phyloP scores from a whole-genome alignment of 2,329 filamentous ascomycete genomes.

The Aspergillus transmontanensis region DNA sequence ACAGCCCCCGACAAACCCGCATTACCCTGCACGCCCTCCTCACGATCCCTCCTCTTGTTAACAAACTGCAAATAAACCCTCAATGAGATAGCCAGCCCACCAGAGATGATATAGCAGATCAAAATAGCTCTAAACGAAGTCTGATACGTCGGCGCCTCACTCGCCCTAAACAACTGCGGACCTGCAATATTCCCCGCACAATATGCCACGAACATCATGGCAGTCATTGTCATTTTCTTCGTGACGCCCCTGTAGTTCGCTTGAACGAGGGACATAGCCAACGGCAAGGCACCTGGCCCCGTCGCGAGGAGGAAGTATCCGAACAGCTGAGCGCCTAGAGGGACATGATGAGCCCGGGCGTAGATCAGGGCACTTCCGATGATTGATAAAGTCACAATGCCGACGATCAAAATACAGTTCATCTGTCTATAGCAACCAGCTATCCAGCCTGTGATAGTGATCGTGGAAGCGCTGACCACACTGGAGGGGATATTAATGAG shows the following conservation, averaged over 20 bases:
- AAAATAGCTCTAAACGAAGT: constrained; percentile 60
- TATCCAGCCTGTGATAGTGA: constrained; percentile 16
- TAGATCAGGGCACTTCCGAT: constrained; percentile 59
- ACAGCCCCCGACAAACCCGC: constrained; percentile 38
- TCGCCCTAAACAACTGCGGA: constrained; percentile 56
- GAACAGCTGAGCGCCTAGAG: constrained; percentile 51
- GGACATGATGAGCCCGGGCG: constrained; percentile 41
- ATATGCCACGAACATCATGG: constrained; percentile 58
- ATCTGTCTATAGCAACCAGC: constrained; percentile 8
- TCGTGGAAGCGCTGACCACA: constrained; percentile 40
- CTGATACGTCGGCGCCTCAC: constrained; percentile 55
- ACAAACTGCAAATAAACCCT: constrained; percentile 52
- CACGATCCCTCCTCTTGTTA: constrained; percentile 47
- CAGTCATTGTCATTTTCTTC: constrained; percentile 63
- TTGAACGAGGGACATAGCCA: constrained; percentile 58
- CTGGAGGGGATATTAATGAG: constrained; percentile 63
- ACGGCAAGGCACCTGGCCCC: constrained; percentile 57
- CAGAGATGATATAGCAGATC: constrained; percentile 57
- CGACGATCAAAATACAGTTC: constrained; percentile 44
- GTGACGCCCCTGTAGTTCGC: constrained; percentile 60
- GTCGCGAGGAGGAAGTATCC: constrained; percentile 61
- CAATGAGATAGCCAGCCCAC: constrained; percentile 48
- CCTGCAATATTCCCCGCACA: constrained; percentile 60
- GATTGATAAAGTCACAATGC: constrained; percentile 55
- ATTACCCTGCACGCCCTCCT: constrained; percentile 37